Evolutionary conservation across 305 asterid species (phyloP).

Genomic region (Plantago lanceolata): DNA sequence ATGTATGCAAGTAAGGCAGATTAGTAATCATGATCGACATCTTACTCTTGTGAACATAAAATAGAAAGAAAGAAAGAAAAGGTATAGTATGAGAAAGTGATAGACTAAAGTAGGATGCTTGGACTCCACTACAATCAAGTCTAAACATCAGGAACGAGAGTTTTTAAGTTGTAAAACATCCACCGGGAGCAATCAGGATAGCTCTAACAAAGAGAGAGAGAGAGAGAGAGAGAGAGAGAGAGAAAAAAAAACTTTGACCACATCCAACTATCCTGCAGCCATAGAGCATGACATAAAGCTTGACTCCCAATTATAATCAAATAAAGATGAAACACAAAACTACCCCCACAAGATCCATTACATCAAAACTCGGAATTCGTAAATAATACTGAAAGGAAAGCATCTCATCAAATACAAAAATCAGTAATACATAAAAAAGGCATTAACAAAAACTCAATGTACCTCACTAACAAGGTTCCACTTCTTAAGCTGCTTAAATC

Average conservation of each 20-base stretch:
- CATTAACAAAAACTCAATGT: constrained; percentile 7
- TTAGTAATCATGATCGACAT: constrained; percentile 2
- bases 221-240: too few relatives aligned
- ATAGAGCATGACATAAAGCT: too few relatives aligned
- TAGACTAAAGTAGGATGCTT: not conserved
- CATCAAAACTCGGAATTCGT: not conserved
- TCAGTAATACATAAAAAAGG: constrained; percentile 2
- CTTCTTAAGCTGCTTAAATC: constrained; percentile 95
- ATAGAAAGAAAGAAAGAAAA: not conserved
- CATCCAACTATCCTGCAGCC: too few relatives aligned
- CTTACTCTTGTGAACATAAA: not conserved
- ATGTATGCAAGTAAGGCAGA: constrained; percentile 6
- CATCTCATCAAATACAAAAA: constrained; percentile 10
- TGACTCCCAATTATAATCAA: too few relatives aligned
- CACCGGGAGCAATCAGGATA: not conserved
- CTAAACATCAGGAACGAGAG: not conserved
- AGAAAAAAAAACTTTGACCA: too few relatives aligned
- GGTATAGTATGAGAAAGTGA: not conserved
- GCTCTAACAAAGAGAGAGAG: too few relatives aligned
- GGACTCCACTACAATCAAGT: too few relatives aligned
- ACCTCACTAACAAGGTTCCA: constrained; percentile 97
- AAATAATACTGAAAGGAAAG: not conserved
- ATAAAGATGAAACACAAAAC: too few relatives aligned
- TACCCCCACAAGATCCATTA: constrained; percentile 3
- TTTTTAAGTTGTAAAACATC: constrained; percentile 13